Base-by-base conservation (phyloP, 129 eudicot genomes). In the Ambrosia artemisiifolia region DNA sequence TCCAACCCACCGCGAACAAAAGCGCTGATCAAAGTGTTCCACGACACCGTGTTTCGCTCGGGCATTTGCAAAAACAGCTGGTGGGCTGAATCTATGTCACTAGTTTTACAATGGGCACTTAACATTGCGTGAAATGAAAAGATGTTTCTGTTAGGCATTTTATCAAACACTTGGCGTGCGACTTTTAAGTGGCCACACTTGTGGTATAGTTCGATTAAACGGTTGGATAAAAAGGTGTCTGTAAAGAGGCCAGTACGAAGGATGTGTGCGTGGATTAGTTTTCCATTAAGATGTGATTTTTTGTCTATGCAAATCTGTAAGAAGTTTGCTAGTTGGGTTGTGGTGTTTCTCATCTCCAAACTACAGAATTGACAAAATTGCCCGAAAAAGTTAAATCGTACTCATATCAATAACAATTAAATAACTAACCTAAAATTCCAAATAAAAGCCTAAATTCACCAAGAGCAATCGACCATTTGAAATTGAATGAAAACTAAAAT, bases 1-100 rank as follows among this genome's bases (percentile, higher is more conserved):
- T 80, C 80, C 2, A 44, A 50, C 50, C 95, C 89, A 65, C 65
- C 79, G 2, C 65, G 77, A 17, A 85, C 88, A 10, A 89, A 70
- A 6, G 88, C 87, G 65, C 88, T 92, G 14, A 89, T 92, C 47
- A 92, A 76, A 65, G 84, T 85, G 79, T 92, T 92, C 94, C 95
- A 92, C 3, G 98, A 89, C 30, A 92, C 91, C 0, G 68, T 9
- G 67, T 85, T 87, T 69, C 89, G 76, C 12, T 88, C 95, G 18
- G 96, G 91, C 95, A 92, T 87, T 79, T 82, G 65, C 33, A 55
- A 84, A 72, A 92, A 92, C 82, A 92, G 59, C 5, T 77, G 43
- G 18, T 64, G 70, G 38, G 96, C 95, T 13, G 82, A 83, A 0
- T 70, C 75, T 38, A 89, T 32, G n/a, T 83, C 77, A 33, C 75